These are phyloP conservation scores for Heracleum sosnowskyi DNA, from an alignment of 129 eudicot genomes.

Conservation along the genomic window DNA sequence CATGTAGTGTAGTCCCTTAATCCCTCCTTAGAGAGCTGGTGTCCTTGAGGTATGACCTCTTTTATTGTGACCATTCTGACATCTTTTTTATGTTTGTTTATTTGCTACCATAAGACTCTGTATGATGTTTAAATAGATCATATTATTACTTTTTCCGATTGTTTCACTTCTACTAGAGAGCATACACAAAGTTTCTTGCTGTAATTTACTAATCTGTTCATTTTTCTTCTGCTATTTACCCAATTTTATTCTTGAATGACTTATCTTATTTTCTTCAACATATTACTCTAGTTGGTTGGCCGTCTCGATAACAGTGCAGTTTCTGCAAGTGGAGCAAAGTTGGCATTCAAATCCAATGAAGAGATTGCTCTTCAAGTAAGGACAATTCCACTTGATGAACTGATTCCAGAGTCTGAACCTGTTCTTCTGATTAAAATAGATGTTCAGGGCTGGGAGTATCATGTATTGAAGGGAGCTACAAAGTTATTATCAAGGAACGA, in stretches of 20 bases:
- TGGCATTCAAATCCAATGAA: slow-evolving; percentile 95
- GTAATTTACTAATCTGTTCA: not conserved
- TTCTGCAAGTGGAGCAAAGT: slow-evolving; percentile 84
- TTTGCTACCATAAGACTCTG: not conserved
- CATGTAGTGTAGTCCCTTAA: not conserved
- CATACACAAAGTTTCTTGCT: not conserved
- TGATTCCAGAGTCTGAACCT: slow-evolving; percentile 57
- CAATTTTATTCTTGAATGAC: not conserved
- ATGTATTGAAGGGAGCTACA: slow-evolving; percentile 80
- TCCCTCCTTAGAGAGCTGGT: not conserved
- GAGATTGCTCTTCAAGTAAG: slow-evolving; percentile 72
- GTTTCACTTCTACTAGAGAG: not conserved
- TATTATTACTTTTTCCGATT: not conserved
- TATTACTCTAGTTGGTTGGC: slow-evolving; percentile 60
- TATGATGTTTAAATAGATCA: not conserved
- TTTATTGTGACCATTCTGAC: not conserved
- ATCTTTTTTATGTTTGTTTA: not conserved
- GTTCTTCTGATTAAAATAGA: slow-evolving; percentile 77
- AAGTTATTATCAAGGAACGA: slow-evolving; percentile 76
- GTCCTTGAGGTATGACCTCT: not conserved
- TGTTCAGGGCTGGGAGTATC: slow-evolving; percentile 99
- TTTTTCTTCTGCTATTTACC: not conserved
- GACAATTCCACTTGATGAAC: slow-evolving; percentile 69
- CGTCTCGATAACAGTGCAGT: slow-evolving; percentile 95
- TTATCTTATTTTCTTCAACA: not conserved